Evolutionary conservation across 2,329 filamentous ascomycete species (phyloP).

Genomic region (Alternaria brassicicola): DNA sequence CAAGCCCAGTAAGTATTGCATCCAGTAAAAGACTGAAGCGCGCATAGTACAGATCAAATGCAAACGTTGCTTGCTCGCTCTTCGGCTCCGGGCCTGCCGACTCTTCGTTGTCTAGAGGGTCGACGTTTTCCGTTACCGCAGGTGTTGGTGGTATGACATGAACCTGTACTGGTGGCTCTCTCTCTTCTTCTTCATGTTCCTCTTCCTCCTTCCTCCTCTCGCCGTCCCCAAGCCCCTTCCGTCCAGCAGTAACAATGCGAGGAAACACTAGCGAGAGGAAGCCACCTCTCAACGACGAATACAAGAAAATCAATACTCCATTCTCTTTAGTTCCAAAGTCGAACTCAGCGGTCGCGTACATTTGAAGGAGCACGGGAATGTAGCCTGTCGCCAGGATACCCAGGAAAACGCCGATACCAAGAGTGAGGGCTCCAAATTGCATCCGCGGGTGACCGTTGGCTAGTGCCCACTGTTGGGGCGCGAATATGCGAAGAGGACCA

Average conservation of each 20-base stretch:
- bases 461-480: constrained; percentile 62
- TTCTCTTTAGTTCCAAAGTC: constrained; percentile 55
- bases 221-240: constrained; percentile 49
- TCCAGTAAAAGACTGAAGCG: constrained; percentile 70
- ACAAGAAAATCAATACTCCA: constrained; percentile 54
- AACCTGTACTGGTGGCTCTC: constrained; percentile 27
- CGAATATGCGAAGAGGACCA: constrained; percentile 67
- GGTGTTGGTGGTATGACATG: constrained; percentile 32
- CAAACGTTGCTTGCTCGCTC: constrained; percentile 57
- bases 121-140: constrained; percentile 50
- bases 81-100: constrained; percentile 47
- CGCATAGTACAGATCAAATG: constrained; percentile 71
- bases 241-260: constrained; percentile 50
- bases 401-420: constrained; percentile 70
- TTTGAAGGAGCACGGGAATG: constrained; percentile 63
- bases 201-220: constrained; percentile 3
- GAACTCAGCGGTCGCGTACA: constrained; percentile 56
- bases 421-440: constrained; percentile 67
- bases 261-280: constrained; percentile 56
- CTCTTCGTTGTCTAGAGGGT: constrained; percentile 59
- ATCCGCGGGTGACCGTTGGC: constrained; percentile 57
- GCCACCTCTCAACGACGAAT: constrained; percentile 52
- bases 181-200: constrained; percentile 11
- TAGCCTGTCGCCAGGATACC: constrained; percentile 73
- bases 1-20: constrained; percentile 66